A percentile compares a stretch with the other conserved stretches of the same genome.
phyloP scores from a whole-genome alignment of 345 rosid genomes.

The Hibiscus syriacus region DNA sequence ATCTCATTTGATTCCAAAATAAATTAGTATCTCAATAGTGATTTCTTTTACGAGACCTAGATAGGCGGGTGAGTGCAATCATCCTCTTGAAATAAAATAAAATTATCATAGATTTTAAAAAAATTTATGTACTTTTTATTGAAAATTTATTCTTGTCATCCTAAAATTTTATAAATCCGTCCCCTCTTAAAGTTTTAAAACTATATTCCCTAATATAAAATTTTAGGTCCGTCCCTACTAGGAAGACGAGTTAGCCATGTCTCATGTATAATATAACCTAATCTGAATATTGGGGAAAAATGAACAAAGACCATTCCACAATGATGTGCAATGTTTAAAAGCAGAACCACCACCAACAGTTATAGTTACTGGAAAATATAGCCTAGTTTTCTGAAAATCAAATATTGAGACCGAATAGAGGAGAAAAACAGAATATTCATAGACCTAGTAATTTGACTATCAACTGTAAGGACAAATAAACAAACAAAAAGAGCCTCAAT shows the following conservation, averaged over 20 bases:
- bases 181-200: too few species aligned
- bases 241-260: background rate
- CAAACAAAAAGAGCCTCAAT: constrained; percentile 26
- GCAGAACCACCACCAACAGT: background rate
- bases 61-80: too few species aligned
- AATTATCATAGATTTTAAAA: too few species aligned
- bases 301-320: background rate
- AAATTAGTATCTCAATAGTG: too few species aligned
- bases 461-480: constrained; percentile 5
- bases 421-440: background rate
- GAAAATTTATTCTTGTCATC: too few species aligned
- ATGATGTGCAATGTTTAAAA: background rate
- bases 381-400: background rate
- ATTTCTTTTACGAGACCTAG: too few species aligned
- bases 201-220: too few species aligned
- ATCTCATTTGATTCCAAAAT: too few species aligned
- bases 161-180: too few species aligned
- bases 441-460: constrained; percentile 1
- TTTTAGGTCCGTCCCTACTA: too few species aligned
- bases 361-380: background rate
- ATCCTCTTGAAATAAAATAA: too few species aligned
- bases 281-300: background rate
- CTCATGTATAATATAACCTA: background rate
- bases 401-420: background rate
- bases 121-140: too few species aligned